These are phyloP conservation scores for Pseudomonodictys pantanalensis DNA, from an alignment of 495 filamentous ascomycete genomes.

Conservation along the genomic window DNA sequence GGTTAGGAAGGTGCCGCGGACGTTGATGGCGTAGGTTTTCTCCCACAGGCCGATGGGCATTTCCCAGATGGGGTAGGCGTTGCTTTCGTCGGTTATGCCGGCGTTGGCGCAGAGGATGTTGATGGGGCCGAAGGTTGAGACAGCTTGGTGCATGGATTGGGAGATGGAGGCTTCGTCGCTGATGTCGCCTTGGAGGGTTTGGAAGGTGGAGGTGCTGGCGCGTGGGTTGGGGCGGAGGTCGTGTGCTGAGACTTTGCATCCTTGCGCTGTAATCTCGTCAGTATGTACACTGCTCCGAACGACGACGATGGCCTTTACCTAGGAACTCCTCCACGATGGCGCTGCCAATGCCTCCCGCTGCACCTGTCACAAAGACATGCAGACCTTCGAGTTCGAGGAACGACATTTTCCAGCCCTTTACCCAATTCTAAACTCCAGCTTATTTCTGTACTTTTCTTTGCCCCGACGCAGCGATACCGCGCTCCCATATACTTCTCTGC, in stretches of 20 bases:
- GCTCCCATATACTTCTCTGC: not conserved
- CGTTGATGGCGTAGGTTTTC: constrained; percentile 49
- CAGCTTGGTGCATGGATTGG: constrained; percentile 45
- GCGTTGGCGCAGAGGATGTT: constrained; percentile 56
- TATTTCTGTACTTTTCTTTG: not conserved
- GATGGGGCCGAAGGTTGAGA: constrained; percentile 50
- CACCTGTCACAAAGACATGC: constrained; percentile 59
- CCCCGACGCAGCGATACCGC: not conserved
- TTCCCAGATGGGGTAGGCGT: constrained; percentile 53
- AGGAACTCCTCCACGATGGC: constrained; percentile 53
- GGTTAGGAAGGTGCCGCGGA: constrained; percentile 55
- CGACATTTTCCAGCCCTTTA: too few species aligned
- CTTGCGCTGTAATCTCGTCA: constrained; percentile 43
- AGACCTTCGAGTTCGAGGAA: constrained; percentile 52
- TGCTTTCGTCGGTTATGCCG: constrained; percentile 48
- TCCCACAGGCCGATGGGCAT: constrained; percentile 53
- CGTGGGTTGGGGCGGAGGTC: constrained; percentile 42
- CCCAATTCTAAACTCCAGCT: not conserved
- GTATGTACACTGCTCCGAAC: not conserved
- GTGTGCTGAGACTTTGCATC: constrained; percentile 55
- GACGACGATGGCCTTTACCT: constrained; percentile 36
- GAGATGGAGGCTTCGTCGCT: constrained; percentile 49
- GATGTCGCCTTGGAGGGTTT: constrained; percentile 48
- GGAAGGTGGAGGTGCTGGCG: constrained; percentile 35
- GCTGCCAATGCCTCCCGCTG: constrained; percentile 53